These are phyloP conservation scores for Carex cristatella DNA, from an alignment of 176 grass and related monocot genomes.

Conservation along the genomic window DNA sequence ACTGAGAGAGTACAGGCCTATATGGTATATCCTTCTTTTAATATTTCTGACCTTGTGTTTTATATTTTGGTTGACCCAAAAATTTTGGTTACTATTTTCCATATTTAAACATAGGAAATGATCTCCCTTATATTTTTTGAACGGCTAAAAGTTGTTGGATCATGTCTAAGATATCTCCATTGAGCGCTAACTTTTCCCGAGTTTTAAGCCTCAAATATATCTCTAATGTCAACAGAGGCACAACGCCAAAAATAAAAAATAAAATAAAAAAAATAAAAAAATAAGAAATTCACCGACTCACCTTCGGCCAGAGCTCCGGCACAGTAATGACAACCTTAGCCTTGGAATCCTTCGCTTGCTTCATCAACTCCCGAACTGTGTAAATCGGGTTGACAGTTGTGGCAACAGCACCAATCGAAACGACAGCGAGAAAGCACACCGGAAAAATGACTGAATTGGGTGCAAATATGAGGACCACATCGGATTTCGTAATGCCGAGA, in stretches of 20 bases:
- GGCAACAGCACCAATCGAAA: conserved; percentile 57
- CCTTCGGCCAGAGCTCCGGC: conserved; percentile 40
- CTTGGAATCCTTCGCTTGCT: conserved; percentile 55
- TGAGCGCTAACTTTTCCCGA: background rate
- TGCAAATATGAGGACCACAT: conserved; percentile 59
- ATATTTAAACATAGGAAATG: too few relatives aligned
- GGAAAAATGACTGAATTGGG: conserved; percentile 77
- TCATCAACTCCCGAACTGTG: conserved; percentile 53
- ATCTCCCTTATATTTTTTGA: background rate
- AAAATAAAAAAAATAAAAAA: too few relatives aligned
- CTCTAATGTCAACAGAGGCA: background rate
- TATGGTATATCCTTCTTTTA: background rate
- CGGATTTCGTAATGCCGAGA: conserved; percentile 41
- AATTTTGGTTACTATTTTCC: too few relatives aligned
- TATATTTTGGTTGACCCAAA: background rate
- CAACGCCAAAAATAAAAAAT: background rate
- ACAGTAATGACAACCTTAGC: conserved; percentile 58
- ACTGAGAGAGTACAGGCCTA: background rate
- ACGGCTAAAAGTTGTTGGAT: background rate
- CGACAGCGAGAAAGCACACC: conserved; percentile 60
- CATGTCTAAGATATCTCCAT: background rate
- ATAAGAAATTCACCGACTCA: background rate
- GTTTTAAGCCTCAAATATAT: background rate
- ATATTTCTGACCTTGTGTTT: background rate
- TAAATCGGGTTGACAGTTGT: conserved; percentile 85